Percentiles rank a stretch among this genome's conserved stretches.
Conservation (phyloP, 2,329 filamentous ascomycete genomes). For the Colletotrichum euphorbiae region DNA sequence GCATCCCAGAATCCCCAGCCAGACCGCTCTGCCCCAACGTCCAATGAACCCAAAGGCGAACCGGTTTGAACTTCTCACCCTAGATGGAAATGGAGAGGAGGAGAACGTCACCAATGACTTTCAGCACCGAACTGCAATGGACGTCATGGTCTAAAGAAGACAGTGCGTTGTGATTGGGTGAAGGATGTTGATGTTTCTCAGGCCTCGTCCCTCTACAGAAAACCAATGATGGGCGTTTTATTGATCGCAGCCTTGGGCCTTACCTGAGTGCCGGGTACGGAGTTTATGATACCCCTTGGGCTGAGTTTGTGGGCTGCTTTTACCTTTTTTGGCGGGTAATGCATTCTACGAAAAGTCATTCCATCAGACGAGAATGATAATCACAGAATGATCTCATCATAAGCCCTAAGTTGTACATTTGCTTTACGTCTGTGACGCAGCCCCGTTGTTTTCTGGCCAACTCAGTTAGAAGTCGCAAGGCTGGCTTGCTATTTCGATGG, state of each 20-base stretch:
- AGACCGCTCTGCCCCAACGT: conserved; percentile 50
- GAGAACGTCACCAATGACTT: conserved; percentile 38
- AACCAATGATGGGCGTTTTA: too few relatives aligned
- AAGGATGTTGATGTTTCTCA: too few relatives aligned
- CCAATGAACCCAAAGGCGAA: conserved; percentile 59
- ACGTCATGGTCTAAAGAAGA: conserved; percentile 36
- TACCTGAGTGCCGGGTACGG: not conserved
- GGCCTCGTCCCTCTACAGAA: too few relatives aligned
- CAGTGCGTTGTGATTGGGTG: not conserved
- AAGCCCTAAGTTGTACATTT: too few relatives aligned
- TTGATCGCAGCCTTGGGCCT: too few relatives aligned
- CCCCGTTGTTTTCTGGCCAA: too few relatives aligned
- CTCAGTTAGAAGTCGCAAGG: too few relatives aligned
- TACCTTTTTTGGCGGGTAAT: not conserved
- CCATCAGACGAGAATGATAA: too few relatives aligned
- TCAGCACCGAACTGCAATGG: conserved; percentile 41
- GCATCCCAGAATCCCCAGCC: conserved; percentile 45
- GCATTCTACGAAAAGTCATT: too few relatives aligned
- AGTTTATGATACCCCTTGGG: conserved; percentile 11
- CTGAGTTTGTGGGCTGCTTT: not conserved
- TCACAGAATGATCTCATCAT: too few relatives aligned
- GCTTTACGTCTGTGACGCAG: too few relatives aligned
- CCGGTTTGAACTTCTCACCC: conserved; percentile 70
- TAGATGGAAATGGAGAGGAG: conserved; percentile 58
- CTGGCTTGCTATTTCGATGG: too few relatives aligned